Conservation (phyloP, 139 green algal genomes). For the Parachlorella kessleri region DNA sequence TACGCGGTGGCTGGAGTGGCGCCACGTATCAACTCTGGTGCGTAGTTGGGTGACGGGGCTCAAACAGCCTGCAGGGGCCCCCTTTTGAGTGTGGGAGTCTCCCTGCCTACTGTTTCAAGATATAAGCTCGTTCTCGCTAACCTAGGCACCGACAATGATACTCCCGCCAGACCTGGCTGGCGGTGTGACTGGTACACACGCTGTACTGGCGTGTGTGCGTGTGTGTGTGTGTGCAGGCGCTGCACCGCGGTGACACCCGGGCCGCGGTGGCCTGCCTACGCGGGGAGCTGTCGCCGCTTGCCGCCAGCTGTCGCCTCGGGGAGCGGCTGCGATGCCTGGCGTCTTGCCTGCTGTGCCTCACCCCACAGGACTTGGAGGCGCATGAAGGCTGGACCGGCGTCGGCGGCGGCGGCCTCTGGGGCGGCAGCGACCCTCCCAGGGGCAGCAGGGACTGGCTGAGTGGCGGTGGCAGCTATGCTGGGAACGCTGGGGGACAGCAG, state of each 20-base stretch:
- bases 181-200: not conserved
- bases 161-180: not conserved
- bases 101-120: not conserved
- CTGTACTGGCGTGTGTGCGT: not conserved
- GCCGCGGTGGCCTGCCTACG: constrained; percentile 39
- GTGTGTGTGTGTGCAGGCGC: constrained; percentile 37
- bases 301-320: constrained; percentile 25
- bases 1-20: not conserved
- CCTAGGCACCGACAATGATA: too few relatives aligned
- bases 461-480: not conserved
- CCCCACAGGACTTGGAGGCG: not conserved
- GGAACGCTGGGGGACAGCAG: too few relatives aligned
- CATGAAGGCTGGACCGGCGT: not conserved
- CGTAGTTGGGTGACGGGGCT: not conserved
- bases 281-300: constrained; percentile 45
- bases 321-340: constrained; percentile 59
- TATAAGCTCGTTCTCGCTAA: not conserved
- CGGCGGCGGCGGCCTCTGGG: not conserved
- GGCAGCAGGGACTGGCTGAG: constrained; percentile 3
- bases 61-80: not conserved
- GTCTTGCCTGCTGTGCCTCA: constrained; percentile 20
- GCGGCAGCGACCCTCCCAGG: not conserved
- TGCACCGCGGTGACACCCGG: constrained; percentile 43
- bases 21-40: not conserved
- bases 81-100: not conserved